Percentiles rank a stretch among this genome's conserved stretches.
Conservation (phyloP, 371 early-diverging fungal species). For the Circinella umbellata region DNA sequence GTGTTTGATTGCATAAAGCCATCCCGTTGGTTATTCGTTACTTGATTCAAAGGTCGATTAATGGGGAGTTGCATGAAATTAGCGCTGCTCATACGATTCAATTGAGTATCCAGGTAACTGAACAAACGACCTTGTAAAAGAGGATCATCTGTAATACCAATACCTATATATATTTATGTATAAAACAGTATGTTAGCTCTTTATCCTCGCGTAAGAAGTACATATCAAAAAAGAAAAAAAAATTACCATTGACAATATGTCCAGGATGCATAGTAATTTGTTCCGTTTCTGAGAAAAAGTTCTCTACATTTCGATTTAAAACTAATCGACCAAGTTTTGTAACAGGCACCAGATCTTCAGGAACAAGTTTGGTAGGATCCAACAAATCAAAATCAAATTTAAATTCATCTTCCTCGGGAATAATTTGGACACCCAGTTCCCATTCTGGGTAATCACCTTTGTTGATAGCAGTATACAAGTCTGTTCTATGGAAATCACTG, state of each 20-base stretch:
- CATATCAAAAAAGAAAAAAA: too few relatives aligned
- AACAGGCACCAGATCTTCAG: conserved; percentile 54
- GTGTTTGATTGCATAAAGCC: conserved; percentile 41
- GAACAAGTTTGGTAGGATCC: conserved; percentile 61
- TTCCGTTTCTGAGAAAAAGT: conserved; percentile 63
- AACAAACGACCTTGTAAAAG: conserved; percentile 62
- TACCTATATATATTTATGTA: conserved; percentile 9
- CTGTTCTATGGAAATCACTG: conserved; percentile 54
- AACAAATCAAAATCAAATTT: conserved; percentile 54
- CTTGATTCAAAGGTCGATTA: conserved; percentile 49
- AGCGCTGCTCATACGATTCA: conserved; percentile 48
- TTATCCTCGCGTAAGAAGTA: too few relatives aligned
- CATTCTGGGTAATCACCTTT: conserved; percentile 56
- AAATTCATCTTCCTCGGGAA: conserved; percentile 42
- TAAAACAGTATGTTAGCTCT: too few relatives aligned
- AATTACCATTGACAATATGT: conserved; percentile 53
- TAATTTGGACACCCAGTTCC: conserved; percentile 55
- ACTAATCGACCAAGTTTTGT: conserved; percentile 50
- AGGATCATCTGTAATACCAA: conserved; percentile 54
- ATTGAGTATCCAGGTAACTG: conserved; percentile 58
- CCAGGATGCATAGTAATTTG: conserved; percentile 51
- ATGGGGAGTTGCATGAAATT: conserved; percentile 62
- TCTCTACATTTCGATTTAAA: conserved; percentile 56
- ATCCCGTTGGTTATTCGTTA: conserved; percentile 60
- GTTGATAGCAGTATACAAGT: conserved; percentile 51